phyloP scores from a whole-genome alignment of 2,329 filamentous ascomycete genomes.

The Aspergillus sp. region DNA sequence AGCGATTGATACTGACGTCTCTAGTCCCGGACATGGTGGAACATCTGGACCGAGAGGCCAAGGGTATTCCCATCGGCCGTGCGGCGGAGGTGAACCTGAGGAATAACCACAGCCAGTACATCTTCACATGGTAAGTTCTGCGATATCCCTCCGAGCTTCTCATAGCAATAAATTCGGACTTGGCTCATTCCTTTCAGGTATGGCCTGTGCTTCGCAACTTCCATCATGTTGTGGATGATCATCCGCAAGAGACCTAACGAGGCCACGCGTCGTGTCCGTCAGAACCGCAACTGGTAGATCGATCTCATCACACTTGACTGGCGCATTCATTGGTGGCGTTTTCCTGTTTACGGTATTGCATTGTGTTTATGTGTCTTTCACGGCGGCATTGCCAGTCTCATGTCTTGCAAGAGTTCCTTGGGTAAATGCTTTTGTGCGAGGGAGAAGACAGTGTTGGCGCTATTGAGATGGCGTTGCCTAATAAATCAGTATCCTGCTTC shows the following conservation, averaged over 20 bases:
- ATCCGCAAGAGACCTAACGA: slow-evolving; percentile 80
- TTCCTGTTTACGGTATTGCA: slow-evolving; percentile 11
- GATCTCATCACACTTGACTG: slow-evolving; percentile 11
- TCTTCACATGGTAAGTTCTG: slow-evolving; percentile 85
- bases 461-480: slow-evolving; percentile 75
- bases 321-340: slow-evolving; percentile 40
- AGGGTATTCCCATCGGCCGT: slow-evolving; percentile 86
- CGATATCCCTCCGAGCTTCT: background rate
- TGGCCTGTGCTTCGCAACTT: slow-evolving; percentile 76
- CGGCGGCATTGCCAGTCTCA: slow-evolving; percentile 51
- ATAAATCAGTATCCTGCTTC: slow-evolving; percentile 31
- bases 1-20: background rate
- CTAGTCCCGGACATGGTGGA: slow-evolving; percentile 75
- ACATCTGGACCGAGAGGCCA: slow-evolving; percentile 70
- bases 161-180: background rate
- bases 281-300: slow-evolving; percentile 71
- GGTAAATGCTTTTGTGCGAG: slow-evolving; percentile 82
- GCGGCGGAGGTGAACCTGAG: slow-evolving; percentile 85
- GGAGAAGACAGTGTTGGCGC: slow-evolving; percentile 73
- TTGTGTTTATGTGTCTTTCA: slow-evolving; percentile 21
- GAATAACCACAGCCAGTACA: slow-evolving; percentile 98
- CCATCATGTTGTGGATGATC: slow-evolving; percentile 96
- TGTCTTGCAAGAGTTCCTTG: slow-evolving; percentile 76
- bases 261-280: slow-evolving; percentile 69
- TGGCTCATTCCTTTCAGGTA: slow-evolving; percentile 62